Base-by-base conservation (phyloP, 1,139 yeast genomes). In the Zygosaccharomyces sapae region DNA sequence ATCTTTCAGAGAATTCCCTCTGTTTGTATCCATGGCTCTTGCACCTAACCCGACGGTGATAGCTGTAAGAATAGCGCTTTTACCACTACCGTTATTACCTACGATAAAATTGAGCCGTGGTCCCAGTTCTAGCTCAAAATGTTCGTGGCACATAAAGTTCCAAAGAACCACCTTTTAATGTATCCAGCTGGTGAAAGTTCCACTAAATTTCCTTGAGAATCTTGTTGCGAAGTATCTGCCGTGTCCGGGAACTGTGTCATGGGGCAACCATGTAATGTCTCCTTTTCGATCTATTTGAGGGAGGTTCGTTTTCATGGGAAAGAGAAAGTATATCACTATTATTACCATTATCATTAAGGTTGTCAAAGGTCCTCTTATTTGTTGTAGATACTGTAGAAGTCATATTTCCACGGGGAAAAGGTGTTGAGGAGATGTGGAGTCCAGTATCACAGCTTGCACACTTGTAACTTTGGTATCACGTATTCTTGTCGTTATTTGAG, bases 71-170 rank as follows among this genome's bases (percentile, higher is more conserved):
- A 94, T 77, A 1, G 98, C 96, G 66, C 94, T 83, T 62, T 94
- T 94, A 29, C 99, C 99, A 30, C 95, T 83, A 2, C 99, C 99
- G 61, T 94, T 94, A 54, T 86, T 77, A 9, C 99, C 99, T 33
- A 89, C 86, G 48, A 94, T 87, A 61, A 94, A 88, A 66, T 92
- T 94, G 54, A 92, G 75, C 48, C 84, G 80, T 0, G 95, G 95
- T 0, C 96, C 96, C 37, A 94, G 73, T 1, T 76, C 77, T 12
- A 92, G 69, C 47, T 80, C 82, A 59, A 94, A 85, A 45, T 86
- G 80, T 41, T 80, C 83, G 61, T 92, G 98, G 55, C 89, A 79
- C 97, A 86, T 86, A 63, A 86, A 86, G 66, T 86, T 86, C 52
- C 75, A 74, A 19, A 86, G 66, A n/a, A 73, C 72, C 3, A 86